Percentiles rank a stretch among this genome's conserved stretches.
These are phyloP conservation scores for Xylaria sp. DNA, from an alignment of 2,329 filamentous ascomycete genomes.

Conservation along the genomic window DNA sequence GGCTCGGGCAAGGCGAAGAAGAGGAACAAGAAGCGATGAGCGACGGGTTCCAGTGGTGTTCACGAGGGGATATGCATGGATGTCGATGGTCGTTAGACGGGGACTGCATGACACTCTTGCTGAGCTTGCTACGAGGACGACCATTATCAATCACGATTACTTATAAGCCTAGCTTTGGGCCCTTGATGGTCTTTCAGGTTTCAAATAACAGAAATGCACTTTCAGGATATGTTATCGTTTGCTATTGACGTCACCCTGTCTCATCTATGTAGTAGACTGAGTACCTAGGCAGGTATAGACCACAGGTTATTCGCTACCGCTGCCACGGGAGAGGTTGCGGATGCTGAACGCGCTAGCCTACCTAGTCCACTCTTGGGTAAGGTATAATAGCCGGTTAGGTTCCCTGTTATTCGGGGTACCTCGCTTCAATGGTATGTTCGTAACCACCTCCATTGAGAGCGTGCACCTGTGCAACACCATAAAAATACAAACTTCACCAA, in stretches of 20 bases:
- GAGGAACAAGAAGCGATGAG: constrained; percentile 59
- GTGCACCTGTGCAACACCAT: no score
- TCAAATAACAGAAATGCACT: not conserved
- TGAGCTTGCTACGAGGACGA: not conserved
- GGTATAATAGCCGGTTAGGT: not conserved
- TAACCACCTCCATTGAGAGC: not conserved
- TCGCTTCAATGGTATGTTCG: not conserved
- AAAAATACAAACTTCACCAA: no score
- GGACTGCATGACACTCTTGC: not conserved
- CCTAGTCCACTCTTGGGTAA: not conserved
- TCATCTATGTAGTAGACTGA: not conserved
- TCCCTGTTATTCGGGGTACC: not conserved
- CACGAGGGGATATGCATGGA: not conserved
- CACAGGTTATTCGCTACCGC: not conserved
- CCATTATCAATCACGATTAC: not conserved
- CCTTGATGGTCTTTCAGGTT: not conserved
- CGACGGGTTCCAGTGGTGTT: not conserved
- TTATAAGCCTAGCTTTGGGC: not conserved
- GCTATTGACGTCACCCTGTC: not conserved
- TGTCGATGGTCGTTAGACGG: not conserved
- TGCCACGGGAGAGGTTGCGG: not conserved
- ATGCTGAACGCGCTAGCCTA: not conserved
- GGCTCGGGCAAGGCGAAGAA: constrained; percentile 52
- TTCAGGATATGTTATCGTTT: not conserved
- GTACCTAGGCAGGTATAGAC: not conserved